Evolutionary conservation across 179 eudicot species (phyloP).

Genomic region (Nepenthes alata): DNA sequence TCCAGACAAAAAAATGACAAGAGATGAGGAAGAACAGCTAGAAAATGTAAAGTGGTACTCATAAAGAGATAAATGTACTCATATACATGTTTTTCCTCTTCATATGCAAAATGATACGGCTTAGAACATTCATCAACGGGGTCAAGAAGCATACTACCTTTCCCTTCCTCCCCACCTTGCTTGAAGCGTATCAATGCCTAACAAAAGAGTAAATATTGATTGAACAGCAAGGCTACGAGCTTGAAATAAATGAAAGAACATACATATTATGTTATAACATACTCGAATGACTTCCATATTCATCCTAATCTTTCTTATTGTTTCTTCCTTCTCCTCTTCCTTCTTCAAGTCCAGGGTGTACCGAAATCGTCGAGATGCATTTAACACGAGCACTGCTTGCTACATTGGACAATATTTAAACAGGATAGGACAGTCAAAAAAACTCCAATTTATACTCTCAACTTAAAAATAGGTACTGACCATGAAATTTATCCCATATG

Average conservation of each 20-base stretch:
- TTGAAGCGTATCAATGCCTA: constrained; percentile 77
- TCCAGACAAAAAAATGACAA: no score
- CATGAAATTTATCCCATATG: background rate
- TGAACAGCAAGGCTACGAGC: constrained; percentile 4
- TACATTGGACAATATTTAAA: constrained; percentile 13
- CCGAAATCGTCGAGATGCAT: constrained; percentile 46
- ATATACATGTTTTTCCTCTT: no score
- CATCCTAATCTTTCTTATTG: constrained; percentile 42
- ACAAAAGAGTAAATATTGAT: constrained; percentile 12
- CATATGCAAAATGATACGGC: no score
- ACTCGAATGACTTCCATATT: constrained; percentile 59
- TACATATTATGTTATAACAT: constrained; percentile 10
- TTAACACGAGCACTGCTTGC: constrained; percentile 69
- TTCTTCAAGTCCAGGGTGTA: constrained; percentile 44
- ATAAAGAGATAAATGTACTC: no score
- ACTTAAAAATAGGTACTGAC: background rate
- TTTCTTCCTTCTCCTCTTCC: constrained; percentile 43
- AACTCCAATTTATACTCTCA: background rate
- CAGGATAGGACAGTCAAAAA: background rate
- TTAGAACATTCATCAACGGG: no score
- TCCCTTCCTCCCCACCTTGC: constrained; percentile 41
- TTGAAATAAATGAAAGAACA: background rate
- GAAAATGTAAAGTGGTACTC: no score
- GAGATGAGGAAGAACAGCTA: no score
- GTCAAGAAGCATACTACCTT: constrained; percentile 25